A percentile compares a stretch with the other conserved stretches of the same genome.
phyloP scores from a whole-genome alignment of 768 basidiomycete species.

The Russula olivacea region DNA sequence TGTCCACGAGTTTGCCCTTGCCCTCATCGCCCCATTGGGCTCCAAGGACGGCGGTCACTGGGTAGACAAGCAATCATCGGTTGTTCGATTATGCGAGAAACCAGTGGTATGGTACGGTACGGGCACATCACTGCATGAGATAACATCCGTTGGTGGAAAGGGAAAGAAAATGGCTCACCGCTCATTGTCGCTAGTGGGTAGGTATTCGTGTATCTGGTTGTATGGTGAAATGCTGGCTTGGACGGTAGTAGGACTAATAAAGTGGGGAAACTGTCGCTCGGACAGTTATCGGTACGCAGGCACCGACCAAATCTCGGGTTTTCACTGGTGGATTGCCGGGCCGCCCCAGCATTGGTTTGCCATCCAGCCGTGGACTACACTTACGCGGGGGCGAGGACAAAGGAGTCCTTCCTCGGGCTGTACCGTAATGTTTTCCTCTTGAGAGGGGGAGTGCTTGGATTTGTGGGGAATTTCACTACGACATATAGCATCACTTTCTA shows the following conservation, averaged over 20 bases:
- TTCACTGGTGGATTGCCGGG: not conserved
- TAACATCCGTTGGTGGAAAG: too few species aligned
- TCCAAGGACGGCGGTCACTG: conserved; percentile 74
- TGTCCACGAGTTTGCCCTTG: conserved; percentile 95
- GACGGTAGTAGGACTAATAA: too few species aligned
- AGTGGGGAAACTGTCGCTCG: not conserved
- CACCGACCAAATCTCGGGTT: not conserved
- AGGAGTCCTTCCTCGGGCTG: too few species aligned
- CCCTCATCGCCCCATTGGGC: conserved; percentile 93
- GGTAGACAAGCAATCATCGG: not conserved
- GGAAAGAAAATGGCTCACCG: too few species aligned
- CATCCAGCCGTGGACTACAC: not conserved
- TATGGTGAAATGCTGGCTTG: too few species aligned
- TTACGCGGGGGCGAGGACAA: not conserved
- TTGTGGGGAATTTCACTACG: not conserved
- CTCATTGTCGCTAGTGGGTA: too few species aligned
- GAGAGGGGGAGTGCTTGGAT: too few species aligned
- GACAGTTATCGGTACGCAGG: not conserved
- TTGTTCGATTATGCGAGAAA: too few species aligned
- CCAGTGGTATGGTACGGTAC: too few species aligned
- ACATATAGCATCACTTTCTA: not conserved
- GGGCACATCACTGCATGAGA: too few species aligned
- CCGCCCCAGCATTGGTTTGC: not conserved
- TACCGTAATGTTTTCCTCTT: too few species aligned
- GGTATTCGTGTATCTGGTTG: too few species aligned